Base-by-base conservation (phyloP, 2,329 filamentous ascomycete genomes). In the Colletotrichum cuscutae region DNA sequence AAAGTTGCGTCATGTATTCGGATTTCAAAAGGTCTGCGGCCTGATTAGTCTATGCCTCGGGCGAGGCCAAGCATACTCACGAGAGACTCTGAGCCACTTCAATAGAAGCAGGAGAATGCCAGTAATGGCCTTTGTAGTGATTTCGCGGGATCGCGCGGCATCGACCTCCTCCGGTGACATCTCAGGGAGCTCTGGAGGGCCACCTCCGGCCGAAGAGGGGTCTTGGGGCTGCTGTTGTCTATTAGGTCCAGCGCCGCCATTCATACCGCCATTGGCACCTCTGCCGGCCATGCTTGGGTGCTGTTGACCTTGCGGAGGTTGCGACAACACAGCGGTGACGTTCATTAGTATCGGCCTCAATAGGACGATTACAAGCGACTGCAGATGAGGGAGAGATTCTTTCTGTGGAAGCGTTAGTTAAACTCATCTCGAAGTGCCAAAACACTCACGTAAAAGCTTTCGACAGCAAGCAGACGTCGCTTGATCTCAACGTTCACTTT, bases 61-160 rank as follows among this genome's bases (percentile, higher is more conserved):
- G 54, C 4, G 11, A 28, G n/a, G 19, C 32, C 42, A 86, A 4
- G 13, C 12, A 4, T 30, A 30, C 94, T 86, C 86, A 97, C 95
- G 97, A 71, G 95, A 98, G 66, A 97, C 86, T 81, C 98, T 97
- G 78, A 98, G 93, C 97, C 97, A 99, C 82, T 98, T 99, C 73
- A 98, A 81, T 57, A 98, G 83, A n/a, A 98, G 86, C 32, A 99
- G 85, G 32, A 99, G 84, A 68, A 95, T 93, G 1, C 94, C 95
- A n/a, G 95, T 97, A 26, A 98, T 92, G 0, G 96, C 96, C 82
- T 98, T 98, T 30, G 93, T 91, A 13, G 93, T 93, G 64, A 99
- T 95, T 81, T 99, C 97, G 68, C 96, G 90, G 19, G 91, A 92
- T 62, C 97, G 89, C 67, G 94, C 89, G 53, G 92, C 91, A 81